Evolutionary conservation across 805 yeast species (phyloP), one percentile per base, ranked within the genome.

Genomic region (Candida mattraensis): DNA sequence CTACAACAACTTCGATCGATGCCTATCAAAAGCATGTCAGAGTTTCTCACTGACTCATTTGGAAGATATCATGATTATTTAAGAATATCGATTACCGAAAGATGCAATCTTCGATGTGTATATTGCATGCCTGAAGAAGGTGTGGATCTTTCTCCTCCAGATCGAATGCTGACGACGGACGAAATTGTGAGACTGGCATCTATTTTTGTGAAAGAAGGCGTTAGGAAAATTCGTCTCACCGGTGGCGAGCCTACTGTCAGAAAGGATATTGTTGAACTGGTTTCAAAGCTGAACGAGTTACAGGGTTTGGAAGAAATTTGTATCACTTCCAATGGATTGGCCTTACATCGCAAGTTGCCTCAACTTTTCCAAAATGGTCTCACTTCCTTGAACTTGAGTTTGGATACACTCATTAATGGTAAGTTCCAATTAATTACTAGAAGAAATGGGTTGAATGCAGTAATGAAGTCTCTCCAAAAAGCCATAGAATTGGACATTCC

Each of bases 51-150:
- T 0, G 80, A 74, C 43, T 62, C 58, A 12, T 69, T 56, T 50
- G 60, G 63, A 12, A 54, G 80, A 25, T 50, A 58, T 20, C 80
- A 74, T 42, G 70, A 72, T 41, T 74, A 74, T 38, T 47, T 74
- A 33, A 52, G 79, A 23, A 74, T 74, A 14, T 68, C 76, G 18
- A 61, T 74, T 20, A 70, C 79, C 0, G 80, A 74, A 42, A 43
- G 74, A 15, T 73, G 79, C 42, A 73, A 73, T 44, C 48, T 73
- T 14, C 42, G 67, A 17, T 69, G 74, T 39, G 54, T 64, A 12
- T 74, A 74, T 45, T 74, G 79, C 44, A 74, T 74, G 80, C 80
- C 80, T 0, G 76, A 71, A 37, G 75, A 74, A 33, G 80, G 80
- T 5, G 65, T 74, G 3, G 69, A 65, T n/a, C 48, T 74, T 17